Evolutionary conservation across 2,329 filamentous ascomycete genomes (phyloP), one percentile per base, ranked within the genome.

Genomic region (Trichocomaceae sp.): DNA sequence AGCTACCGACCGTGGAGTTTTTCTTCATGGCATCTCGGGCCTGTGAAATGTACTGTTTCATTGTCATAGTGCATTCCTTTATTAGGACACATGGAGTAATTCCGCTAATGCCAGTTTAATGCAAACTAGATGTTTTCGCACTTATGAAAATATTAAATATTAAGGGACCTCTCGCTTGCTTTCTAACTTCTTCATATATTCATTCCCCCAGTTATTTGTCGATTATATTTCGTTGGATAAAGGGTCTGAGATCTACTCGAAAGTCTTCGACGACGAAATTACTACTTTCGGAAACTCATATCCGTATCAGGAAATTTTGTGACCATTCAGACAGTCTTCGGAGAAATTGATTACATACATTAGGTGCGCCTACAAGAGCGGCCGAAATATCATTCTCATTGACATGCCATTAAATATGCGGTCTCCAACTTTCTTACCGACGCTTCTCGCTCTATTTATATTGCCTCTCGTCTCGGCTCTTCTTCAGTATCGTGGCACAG

Each of bases 401-500:
- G 26, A 9, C 10, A 29, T 29, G 10, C 26, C 2, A 29, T 29
- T 5, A 29, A 29, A 33, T 2, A 47, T 47, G 45, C 22, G 29
- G 10, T 12, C 26, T 15, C 29, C 23, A 31, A 47, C 13, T n/a
- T 13, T 47, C 22, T 15, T 53, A 39, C 31, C 46, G n/a, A 23
- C 33, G 7, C 31, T 50, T 26, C 23, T 55, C 3, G 20, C 35
- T 1, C 50, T 63, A 23, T 49, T 29, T 8, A 9, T 29, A 29
- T 29, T 66, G 15, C 42, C 57, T 17, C 54, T 63, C 20, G 59
- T 57, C n/a, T 60, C 68, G 2, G 76, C 76, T 2, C 75, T 80
- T 23, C 74, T 88, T 3, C 79, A 77, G 1, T 85, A 84, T 69
- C 82, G 79, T 59, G 85, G 86, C 8, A 83, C 82, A 3, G 85